Percentiles rank a stretch among this genome's conserved stretches.
Conservation (phyloP, 306 rosid genomes). For the Senna tora region DNA sequence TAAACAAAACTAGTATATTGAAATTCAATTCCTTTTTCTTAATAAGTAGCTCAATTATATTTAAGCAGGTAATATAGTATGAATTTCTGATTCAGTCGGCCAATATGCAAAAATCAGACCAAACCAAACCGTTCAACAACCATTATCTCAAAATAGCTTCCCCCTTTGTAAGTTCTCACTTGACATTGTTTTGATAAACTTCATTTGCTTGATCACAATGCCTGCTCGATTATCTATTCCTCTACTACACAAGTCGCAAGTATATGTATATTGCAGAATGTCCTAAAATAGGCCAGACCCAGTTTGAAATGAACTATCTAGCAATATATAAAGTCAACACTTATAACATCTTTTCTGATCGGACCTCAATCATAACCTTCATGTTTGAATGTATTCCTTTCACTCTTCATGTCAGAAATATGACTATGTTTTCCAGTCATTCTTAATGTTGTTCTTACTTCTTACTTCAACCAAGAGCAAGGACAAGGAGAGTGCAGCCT, state of each 20-base stretch:
- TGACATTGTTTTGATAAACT: slow-evolving; percentile 24
- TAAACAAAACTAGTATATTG: background rate
- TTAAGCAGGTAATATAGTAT: background rate
- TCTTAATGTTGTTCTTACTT: slow-evolving; percentile 20
- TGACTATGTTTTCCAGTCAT: slow-evolving; percentile 31
- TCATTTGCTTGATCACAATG: slow-evolving; percentile 26
- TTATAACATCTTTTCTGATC: slow-evolving; percentile 14
- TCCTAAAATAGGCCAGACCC: slow-evolving; percentile 27
- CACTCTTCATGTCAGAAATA: slow-evolving; percentile 14
- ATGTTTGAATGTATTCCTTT: slow-evolving; percentile 28
- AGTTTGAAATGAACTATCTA: slow-evolving; percentile 11
- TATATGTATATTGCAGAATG: slow-evolving; percentile 24
- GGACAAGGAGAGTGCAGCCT: slow-evolving; percentile 23
- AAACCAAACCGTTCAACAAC: no score
- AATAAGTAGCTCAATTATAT: background rate
- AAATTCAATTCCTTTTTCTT: background rate
- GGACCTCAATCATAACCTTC: slow-evolving; percentile 19
- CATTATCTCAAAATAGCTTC: no score
- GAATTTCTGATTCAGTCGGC: no score
- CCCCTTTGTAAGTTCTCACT: background rate
- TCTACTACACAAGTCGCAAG: slow-evolving; percentile 20
- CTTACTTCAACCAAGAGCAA: slow-evolving; percentile 29
- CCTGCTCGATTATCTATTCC: slow-evolving; percentile 3
- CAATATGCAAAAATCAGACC: no score
- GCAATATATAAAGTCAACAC: slow-evolving; percentile 2